Percentiles rank a stretch among this genome's conserved stretches.
Evolutionary conservation across 2,329 filamentous ascomycete genomes (phyloP).

Genomic region (Hymenoscyphus albidus): DNA sequence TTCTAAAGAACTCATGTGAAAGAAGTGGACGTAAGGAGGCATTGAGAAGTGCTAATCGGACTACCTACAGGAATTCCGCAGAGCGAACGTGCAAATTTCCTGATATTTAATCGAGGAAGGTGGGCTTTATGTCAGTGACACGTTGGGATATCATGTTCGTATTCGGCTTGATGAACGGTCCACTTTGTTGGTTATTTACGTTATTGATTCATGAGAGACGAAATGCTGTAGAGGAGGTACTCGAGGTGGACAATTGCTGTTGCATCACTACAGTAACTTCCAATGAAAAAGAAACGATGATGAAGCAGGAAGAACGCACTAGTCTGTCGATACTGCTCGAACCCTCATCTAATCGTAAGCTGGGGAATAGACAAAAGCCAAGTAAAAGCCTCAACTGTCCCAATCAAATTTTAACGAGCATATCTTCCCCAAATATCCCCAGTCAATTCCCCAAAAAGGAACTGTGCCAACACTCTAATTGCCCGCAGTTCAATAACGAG

Average conservation of each 20-base stretch:
- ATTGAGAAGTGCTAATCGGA: no score
- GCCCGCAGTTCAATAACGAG: neutral
- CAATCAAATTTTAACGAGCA: neutral
- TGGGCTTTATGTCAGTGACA: neutral
- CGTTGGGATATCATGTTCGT: neutral
- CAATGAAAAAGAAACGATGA: neutral
- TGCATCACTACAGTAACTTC: no score
- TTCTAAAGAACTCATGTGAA: slow-evolving; percentile 21
- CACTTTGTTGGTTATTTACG: neutral
- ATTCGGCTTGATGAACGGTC: neutral
- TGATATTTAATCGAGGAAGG: neutral
- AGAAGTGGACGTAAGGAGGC: no score
- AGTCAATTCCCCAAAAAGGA: neutral
- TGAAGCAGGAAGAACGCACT: neutral
- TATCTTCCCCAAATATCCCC: neutral
- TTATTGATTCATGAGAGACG: neutral
- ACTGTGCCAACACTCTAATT: neutral
- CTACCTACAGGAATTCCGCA: no score
- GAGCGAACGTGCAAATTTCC: neutral
- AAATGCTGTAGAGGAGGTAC: no score
- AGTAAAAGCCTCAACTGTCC: neutral
- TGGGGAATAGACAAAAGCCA: neutral
- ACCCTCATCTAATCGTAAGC: neutral
- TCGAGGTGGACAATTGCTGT: no score
- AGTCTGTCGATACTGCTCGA: neutral